These are phyloP conservation scores for Deinandra increscens DNA, from an alignment of 129 eudicot genomes.

Conservation along the genomic window DNA sequence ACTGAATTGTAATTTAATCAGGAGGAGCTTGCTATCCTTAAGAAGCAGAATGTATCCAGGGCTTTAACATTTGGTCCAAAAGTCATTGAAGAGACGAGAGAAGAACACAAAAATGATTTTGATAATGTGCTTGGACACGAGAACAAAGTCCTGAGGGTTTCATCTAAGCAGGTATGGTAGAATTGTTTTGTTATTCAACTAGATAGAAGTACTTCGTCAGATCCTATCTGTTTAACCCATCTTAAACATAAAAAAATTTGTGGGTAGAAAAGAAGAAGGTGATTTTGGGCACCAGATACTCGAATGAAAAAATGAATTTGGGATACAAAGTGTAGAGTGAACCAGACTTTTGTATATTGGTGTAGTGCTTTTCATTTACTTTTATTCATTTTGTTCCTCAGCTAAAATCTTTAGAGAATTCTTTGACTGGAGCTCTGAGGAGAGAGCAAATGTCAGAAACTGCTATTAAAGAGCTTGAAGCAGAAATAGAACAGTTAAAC, in stretches of 20 bases:
- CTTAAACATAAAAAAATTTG: neutral
- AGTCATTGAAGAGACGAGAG: slow-evolving; percentile 31
- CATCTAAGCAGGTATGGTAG: slow-evolving; percentile 70
- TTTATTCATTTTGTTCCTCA: slow-evolving; percentile 27
- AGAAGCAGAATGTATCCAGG: slow-evolving; percentile 66
- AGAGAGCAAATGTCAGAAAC: slow-evolving; percentile 91
- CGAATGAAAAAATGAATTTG: neutral
- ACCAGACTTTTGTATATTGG: slow-evolving; percentile 16
- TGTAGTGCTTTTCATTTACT: slow-evolving; percentile 14
- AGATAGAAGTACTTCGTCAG: neutral
- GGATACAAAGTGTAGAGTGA: slow-evolving; percentile 5
- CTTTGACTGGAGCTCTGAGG: slow-evolving; percentile 85
- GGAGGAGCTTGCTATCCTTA: slow-evolving; percentile 88
- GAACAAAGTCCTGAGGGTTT: slow-evolving; percentile 49
- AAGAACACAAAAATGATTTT: slow-evolving; percentile 34
- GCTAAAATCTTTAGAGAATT: slow-evolving; percentile 73
- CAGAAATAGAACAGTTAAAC: slow-evolving; percentile 83
- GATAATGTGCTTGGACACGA: slow-evolving; percentile 39
- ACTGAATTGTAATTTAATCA: slow-evolving; percentile 28
- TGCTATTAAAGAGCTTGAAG: slow-evolving; percentile 71
- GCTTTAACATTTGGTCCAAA: slow-evolving; percentile 61
- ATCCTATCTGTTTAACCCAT: neutral
- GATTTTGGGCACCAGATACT: neutral
- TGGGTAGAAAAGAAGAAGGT: neutral
- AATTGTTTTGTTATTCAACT: neutral